Conservation (phyloP, 2,329 filamentous ascomycete species). For the Arachnopeziza araneosa region DNA sequence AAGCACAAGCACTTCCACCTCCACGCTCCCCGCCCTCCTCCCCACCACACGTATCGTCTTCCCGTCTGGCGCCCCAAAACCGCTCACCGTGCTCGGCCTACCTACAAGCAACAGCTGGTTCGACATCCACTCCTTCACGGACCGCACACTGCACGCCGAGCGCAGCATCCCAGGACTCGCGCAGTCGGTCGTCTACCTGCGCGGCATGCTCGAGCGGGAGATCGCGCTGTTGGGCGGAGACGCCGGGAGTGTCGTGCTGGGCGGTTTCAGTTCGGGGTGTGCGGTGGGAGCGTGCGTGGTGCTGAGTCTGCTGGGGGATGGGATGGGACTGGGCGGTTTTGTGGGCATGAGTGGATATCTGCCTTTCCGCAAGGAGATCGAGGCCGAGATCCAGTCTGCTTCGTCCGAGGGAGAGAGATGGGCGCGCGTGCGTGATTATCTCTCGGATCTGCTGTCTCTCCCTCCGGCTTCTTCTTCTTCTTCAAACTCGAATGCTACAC, state of each 20-base stretch:
- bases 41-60: slow-evolving; percentile 13
- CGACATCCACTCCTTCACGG: slow-evolving; percentile 18
- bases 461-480: no score
- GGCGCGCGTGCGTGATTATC: no score
- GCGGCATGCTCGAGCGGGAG: slow-evolving; percentile 8
- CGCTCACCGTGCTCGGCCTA: slow-evolving; percentile 14
- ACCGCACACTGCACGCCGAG: slow-evolving; percentile 12
- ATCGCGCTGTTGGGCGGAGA: neutral
- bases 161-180: neutral
- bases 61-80: slow-evolving; percentile 11
- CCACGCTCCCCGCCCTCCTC: no score
- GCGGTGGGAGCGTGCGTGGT: slow-evolving; percentile 19
- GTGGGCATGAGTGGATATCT: slow-evolving; percentile 21
- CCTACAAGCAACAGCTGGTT: slow-evolving; percentile 22
- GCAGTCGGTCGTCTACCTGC: slow-evolving; percentile 11
- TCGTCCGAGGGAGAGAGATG: neutral
- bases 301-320: slow-evolving; percentile 7
- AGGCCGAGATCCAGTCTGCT: neutral
- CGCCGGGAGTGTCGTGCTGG: slow-evolving; percentile 6
- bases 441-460: no score
- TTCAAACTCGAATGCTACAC: no score
- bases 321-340: slow-evolving; percentile 7
- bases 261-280: slow-evolving; percentile 19
- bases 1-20: no score
- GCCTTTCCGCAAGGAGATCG: slow-evolving; percentile 14